Evolutionary conservation across 345 rosid species (phyloP), one percentile per base, ranked within the genome.

Genomic region (Cardamine chenopodiifolia): DNA sequence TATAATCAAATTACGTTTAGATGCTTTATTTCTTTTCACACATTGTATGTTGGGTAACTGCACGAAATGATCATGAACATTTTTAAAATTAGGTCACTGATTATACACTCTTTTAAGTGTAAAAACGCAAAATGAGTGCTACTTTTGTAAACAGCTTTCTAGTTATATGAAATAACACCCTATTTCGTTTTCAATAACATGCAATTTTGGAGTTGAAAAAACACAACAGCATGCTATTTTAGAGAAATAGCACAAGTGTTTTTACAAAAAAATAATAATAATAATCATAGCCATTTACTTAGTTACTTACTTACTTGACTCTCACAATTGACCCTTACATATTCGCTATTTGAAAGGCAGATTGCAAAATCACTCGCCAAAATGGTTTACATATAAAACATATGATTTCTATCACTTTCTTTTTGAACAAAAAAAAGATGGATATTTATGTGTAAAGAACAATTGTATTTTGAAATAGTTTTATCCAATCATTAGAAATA

Each of bases 391-490:
- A 17, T n/a, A n/a, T n/a, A n/a, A 60, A 48, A 12, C n/a, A 23
- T 34, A 47, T 48, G 26, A 37, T 11, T 48, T 23, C 3, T 17
- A 4, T 25, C 26, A 49, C 29, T 35, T 22, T 19, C 9, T 45
- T 39, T n/a, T 19, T 39, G 0, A 10, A 62, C 23, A 19, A 19
- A 37, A 6, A 69, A 17, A 34, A 13, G 28, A 49, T 66, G 14
- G 23, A 6, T 26, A 47, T 47, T 52, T 75, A 5, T 20, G 7
- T 42, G 70, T 54, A 69, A 60, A 50, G 74, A 75, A 61, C 26
- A 68, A 40, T 68, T 39, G 62, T 75, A 75, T 48, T 75, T 75
- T 14, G 25, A 62, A 68, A 76, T 59, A 54, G 55, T n/a, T 55
- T 40, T 76, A 32, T 76, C 58, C 42, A 76, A 53, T 62, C 73